Percentiles rank a stretch among this genome's conserved stretches.
Conservation (phyloP, 495 filamentous ascomycete species). For the Extremus antarcticus region DNA sequence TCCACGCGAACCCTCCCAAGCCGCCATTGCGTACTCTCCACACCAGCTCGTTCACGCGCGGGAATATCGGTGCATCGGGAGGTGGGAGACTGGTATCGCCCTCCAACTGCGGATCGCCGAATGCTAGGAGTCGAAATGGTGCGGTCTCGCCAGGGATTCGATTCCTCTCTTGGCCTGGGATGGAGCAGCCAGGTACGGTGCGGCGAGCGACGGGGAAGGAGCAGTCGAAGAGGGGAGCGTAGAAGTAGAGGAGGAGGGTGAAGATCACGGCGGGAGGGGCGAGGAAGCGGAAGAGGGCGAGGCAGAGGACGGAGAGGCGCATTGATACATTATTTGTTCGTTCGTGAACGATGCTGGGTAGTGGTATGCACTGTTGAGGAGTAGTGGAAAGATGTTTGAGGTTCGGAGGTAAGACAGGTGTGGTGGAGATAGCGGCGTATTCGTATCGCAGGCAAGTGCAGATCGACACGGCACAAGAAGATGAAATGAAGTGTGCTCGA, state of each 20-base stretch:
- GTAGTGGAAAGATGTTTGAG: no score
- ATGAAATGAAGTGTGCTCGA: no score
- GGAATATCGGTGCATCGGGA: constrained; percentile 47
- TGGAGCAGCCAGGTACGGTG: constrained; percentile 25
- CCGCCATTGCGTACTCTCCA: background rate
- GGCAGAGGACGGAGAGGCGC: constrained; percentile 29
- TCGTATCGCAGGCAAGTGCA: no score
- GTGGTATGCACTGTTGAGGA: no score
- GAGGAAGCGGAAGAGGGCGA: constrained; percentile 38
- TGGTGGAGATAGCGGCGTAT: no score
- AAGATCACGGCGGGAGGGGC: constrained; percentile 56
- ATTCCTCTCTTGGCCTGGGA: background rate
- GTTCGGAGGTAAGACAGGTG: no score
- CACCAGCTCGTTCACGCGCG: constrained; percentile 31
- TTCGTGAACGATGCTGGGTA: no score
- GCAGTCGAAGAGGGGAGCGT: constrained; percentile 73
- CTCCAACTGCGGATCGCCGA: constrained; percentile 92
- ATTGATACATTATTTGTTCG: constrained; percentile 29
- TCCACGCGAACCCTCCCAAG: background rate
- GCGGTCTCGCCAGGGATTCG: constrained; percentile 28
- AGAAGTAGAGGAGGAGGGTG: constrained; percentile 76
- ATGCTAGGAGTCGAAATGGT: constrained; percentile 76
- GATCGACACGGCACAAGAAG: no score
- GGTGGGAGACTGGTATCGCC: constrained; percentile 73
- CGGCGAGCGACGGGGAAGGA: constrained; percentile 50